These are phyloP conservation scores for Cicer judaicum DNA, from an alignment of 306 rosid genomes.

Conservation along the genomic window DNA sequence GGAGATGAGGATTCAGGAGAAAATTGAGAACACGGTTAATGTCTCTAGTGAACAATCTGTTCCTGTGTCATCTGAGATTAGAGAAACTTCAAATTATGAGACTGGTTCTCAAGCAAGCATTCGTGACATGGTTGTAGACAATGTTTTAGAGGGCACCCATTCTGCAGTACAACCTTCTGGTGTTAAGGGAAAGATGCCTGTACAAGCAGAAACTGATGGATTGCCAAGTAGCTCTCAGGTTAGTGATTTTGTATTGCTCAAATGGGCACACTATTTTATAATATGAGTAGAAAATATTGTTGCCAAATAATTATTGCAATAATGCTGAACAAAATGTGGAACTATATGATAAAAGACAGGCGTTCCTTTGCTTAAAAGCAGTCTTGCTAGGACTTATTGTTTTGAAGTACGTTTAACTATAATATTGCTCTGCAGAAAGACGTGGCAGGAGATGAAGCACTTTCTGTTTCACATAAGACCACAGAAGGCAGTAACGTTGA, in stretches of 20 bases:
- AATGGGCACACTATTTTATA: constrained; percentile 4
- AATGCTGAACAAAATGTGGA: constrained; percentile 45
- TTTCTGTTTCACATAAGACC: constrained; percentile 44
- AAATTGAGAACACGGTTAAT: constrained; percentile 39
- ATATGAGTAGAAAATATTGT: constrained; percentile 36
- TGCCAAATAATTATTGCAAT: constrained; percentile 39
- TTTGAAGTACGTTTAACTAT: constrained; percentile 40
- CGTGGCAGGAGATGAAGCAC: constrained; percentile 42
- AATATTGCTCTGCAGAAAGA: constrained; percentile 50
- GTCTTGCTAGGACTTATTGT: constrained; percentile 36
- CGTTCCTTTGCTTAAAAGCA: constrained; percentile 40
- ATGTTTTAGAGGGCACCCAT: constrained; percentile 39
- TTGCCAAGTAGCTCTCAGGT: constrained; percentile 54
- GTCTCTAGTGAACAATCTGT: constrained; percentile 41
- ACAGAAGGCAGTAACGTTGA: constrained; percentile 30
- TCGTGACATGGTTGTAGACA: constrained; percentile 41
- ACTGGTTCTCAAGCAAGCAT: constrained; percentile 49
- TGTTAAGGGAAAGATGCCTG: constrained; percentile 38
- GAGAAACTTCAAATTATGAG: constrained; percentile 42
- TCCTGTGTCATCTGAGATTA: constrained; percentile 46
- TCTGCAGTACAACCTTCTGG: constrained; percentile 40
- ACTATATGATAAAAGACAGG: constrained; percentile 31
- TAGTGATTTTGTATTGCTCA: constrained; percentile 33
- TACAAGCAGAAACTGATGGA: constrained; percentile 47
- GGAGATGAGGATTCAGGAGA: constrained; percentile 46